Base-by-base conservation (phyloP, 78 protist genomes). In the Capsaspora owczarzaki region DNA sequence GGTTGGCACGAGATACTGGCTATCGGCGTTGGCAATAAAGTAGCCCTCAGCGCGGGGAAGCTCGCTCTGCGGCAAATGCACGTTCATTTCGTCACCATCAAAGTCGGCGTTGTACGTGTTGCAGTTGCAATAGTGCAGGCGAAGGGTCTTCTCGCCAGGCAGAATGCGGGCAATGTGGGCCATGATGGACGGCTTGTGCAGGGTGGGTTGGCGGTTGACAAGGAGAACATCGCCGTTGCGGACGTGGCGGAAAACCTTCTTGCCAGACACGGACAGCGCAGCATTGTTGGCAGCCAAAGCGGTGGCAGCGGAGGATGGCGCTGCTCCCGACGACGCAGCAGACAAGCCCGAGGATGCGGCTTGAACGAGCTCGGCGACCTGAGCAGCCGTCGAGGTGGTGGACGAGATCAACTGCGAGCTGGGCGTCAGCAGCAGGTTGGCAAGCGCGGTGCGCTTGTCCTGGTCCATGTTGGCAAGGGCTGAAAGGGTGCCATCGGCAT, bases 61-160 rank as follows among this genome's bases (percentile, higher is more conserved):
- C 72, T 82, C 76, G 68, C 20, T 25, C 78, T 87, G 80, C 25
- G 98, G 98, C 71, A 94, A 85, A 79, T 98, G 99, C 31, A 97
- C 60, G 89, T 97, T 97, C 97, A 97, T 97, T 79, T 97, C 99
- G 78, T 97, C 99, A 33, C 99, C 99, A 76, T 97, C 99, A 41
- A 96, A 97, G 82, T 97, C 99, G 27, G 99, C 99, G 69, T 97
- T 97, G 89, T 93, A 97, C 0, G 97, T 85, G 76, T 89, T 90
- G 83, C 99, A 97, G 86, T 97, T 97, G 66, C 98, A 95, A 82
- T 97, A 98, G 86, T 97, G 99, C 87, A 97, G 76, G 42, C 99
- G 90, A 72, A 97, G 70, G 66, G 96, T 91, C n/a, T 85, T 89
- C 70, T 93, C 93, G 31, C 41, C 44, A 35, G 53, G 20, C 38